Evolutionary conservation across 2,329 filamentous ascomycete species (phyloP), one percentile per base, ranked within the genome.

Genomic region (Fonsecaea nubica): DNA sequence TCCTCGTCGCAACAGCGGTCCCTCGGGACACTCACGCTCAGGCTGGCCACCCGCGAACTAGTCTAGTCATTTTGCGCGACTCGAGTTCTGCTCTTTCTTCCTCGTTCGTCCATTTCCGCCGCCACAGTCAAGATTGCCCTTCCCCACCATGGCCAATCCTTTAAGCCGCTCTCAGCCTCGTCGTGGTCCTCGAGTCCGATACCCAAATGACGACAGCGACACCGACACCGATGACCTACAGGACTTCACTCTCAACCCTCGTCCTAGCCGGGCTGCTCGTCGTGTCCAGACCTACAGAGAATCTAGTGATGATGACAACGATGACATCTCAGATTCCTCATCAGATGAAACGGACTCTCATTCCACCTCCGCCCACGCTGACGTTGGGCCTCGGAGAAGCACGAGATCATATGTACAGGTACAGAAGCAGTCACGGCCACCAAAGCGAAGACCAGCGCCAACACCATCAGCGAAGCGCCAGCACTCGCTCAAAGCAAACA

Each of bases 261-360:
- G 62, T 21, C 64, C 66, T n/a, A 21, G 54, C 13, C 64, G 69
- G 21, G 53, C 64, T 50, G 58, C 59, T 15, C 69, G 69, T 48
- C 64, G 59, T 38, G 45, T 66, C 10, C 63, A 61, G 52, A 67
- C 66, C 21, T 71, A 71, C 54, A 53, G 67, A 45, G 69, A 71
- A 45, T 64, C 64, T 30, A 69, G 64, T 38, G 45, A 50, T 12
- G 56, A 67, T 48, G 52, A 65, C 33, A 52, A 65, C 48, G 52
- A 65, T 7, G 38, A 52, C 7, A 48, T 25, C 9, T 15, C 33
- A 33, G 38, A 64, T 21, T 30, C 58, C 36, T 68, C 58, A 6
- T 50, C 61, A 12, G 50, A 15, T 21, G 61, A 57, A 18, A 48
- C 50, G 18, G 63, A 65, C 12, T 60, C 57, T 40, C 57, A 60